These are phyloP conservation scores for Apiospora sp. DNA, from an alignment of 2,329 filamentous ascomycete genomes.

Conservation along the genomic window DNA sequence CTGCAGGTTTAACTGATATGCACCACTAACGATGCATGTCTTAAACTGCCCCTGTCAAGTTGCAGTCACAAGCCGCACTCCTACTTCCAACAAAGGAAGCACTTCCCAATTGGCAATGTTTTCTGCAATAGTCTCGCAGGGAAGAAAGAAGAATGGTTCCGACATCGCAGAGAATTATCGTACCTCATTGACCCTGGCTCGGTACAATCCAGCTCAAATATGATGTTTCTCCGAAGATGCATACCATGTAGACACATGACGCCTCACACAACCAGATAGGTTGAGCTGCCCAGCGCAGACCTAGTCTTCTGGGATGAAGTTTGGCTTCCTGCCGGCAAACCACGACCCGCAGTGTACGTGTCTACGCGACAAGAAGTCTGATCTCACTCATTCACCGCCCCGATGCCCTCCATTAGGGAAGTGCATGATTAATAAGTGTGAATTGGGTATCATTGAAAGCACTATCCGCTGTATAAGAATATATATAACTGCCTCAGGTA, in stretches of 20 bases:
- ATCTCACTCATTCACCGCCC: not conserved
- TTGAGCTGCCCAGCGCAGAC: too few relatives aligned
- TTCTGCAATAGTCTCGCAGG: not conserved
- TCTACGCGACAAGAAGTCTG: too few relatives aligned
- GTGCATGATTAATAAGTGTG: not conserved
- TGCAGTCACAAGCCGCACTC: not conserved
- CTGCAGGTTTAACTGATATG: not conserved
- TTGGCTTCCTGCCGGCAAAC: too few relatives aligned
- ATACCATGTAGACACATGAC: too few relatives aligned
- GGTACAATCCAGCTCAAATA: not conserved
- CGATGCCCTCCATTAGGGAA: not conserved
- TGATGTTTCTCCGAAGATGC: too few relatives aligned
- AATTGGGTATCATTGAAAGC: not conserved
- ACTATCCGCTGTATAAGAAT: not conserved
- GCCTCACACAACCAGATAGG: too few relatives aligned
- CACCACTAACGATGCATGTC: not conserved
- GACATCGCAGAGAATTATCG: not conserved
- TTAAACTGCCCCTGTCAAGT: not conserved
- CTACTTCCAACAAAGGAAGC: not conserved
- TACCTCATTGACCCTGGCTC: not conserved
- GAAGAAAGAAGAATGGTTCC: not conserved
- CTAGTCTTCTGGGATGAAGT: too few relatives aligned
- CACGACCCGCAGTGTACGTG: too few relatives aligned
- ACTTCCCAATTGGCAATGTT: not conserved
- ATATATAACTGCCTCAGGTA: conserved; percentile 54